These are phyloP conservation scores for Vigna nakashimae DNA, from an alignment of 306 rosid genomes.

Conservation along the genomic window DNA sequence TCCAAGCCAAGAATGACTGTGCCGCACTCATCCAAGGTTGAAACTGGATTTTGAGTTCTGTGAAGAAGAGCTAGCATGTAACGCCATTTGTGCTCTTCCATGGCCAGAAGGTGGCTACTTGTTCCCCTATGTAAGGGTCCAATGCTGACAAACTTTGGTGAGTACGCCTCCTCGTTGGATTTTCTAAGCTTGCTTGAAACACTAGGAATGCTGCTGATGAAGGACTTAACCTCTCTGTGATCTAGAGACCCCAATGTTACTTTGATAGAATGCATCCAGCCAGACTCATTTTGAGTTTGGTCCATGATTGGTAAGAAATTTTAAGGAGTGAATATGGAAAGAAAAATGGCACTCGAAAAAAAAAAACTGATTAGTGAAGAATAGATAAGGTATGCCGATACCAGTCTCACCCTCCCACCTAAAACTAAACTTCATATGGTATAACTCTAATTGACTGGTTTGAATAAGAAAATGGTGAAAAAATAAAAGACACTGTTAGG, in stretches of 20 bases:
- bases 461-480: neutral
- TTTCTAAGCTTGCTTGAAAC: constrained; percentile 43
- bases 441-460: neutral
- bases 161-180: constrained; percentile 42
- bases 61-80: constrained; percentile 40
- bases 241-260: constrained; percentile 45
- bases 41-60: constrained; percentile 36
- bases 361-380: constrained; percentile 13
- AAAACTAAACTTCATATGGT: neutral
- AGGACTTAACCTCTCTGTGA: constrained; percentile 45
- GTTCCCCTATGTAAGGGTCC: constrained; percentile 48
- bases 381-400: neutral
- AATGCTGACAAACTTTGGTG: constrained; percentile 41
- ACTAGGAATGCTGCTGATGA: constrained; percentile 44
- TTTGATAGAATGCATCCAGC: constrained; percentile 44
- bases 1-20: constrained; percentile 40
- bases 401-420: neutral
- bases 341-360: neutral
- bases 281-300: constrained; percentile 32
- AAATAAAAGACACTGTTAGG: neutral
- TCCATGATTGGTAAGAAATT: constrained; percentile 29
- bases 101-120: constrained; percentile 39
- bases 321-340: constrained; percentile 1
- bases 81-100: constrained; percentile 53
- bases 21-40: constrained; percentile 41